Base-by-base conservation (phyloP, 345 rosid genomes). In the Gossypium sturtianum region DNA sequence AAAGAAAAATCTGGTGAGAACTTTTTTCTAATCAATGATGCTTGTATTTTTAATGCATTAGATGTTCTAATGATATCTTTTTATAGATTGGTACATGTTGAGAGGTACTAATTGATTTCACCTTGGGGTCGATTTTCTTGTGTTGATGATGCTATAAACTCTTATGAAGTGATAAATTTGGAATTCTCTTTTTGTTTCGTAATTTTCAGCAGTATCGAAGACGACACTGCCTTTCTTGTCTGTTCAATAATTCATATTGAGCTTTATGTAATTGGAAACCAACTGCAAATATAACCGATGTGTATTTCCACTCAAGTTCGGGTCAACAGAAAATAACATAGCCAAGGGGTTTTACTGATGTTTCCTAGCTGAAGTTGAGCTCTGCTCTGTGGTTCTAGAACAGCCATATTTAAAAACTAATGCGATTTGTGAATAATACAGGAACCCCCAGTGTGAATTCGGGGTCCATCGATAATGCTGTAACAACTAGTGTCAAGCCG, bases 1-100 rank as follows among this genome's bases (percentile, higher is more conserved):
- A 78, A 76, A 77, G 86, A 80, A 72, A 88, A 81, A 67, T 74
- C 85, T 67, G 57, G 93, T 91, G 81, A 72, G 81, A 10, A 74
- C 6, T 45, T 22, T 22, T 54, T n/a, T n/a, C 7, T 22, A 67
- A 13, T 67, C 56, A 22, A 47, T 6, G 71, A 67, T 67, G 56
- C 56, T 67, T 20, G 34, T 45, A 9, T n/a, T 57, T 12, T 67
- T 69, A 27, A 58, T 66, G 17, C 15, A 57, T 77, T 57, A 45
- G 38, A 76, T 61, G 74, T 71, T 38, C 52, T 43, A 38, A 12
- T 53, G 11, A 8, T 38, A 3, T 38, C 20, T 19, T 56, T 56
- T 19, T 3, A 53, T 22, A 41, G 9, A n/a, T 71, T 56, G 64
- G 19, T 56, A 71, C 34, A 38, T 71, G 64, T 71, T 41, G n/a